Percentiles rank a stretch among this genome's conserved stretches.
phyloP scores from a whole-genome alignment of 129 eudicot genomes.

The Rutidosis leptorrhynchoides region DNA sequence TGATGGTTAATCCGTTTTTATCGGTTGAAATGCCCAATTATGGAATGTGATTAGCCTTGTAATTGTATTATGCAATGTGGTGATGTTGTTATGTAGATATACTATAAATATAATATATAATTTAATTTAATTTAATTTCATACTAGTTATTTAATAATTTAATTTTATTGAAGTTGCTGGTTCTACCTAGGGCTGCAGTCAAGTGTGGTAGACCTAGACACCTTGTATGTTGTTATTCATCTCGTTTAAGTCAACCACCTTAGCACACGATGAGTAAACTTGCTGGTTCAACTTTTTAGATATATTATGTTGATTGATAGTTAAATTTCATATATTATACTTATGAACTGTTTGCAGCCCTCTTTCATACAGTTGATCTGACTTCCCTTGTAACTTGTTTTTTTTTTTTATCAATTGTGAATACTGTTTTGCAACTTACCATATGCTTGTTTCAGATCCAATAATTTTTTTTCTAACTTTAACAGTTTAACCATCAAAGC shows the following conservation, averaged over 20 bases:
- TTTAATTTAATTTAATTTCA: no score
- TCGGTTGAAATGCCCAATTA: slow-evolving; percentile 21
- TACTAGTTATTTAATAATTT: slow-evolving; percentile 15
- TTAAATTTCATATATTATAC: no score
- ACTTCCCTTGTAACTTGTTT: not conserved
- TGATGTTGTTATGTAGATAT: slow-evolving; percentile 10
- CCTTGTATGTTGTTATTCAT: slow-evolving; percentile 10
- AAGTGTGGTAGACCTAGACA: not conserved
- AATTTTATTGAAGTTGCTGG: slow-evolving; percentile 5
- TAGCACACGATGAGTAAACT: not conserved
- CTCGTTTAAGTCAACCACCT: slow-evolving; percentile 6
- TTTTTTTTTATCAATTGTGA: slow-evolving; percentile 6
- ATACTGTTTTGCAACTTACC: not conserved
- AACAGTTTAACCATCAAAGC: not conserved
- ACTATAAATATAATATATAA: no score
- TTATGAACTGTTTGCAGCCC: not conserved
- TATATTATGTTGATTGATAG: not conserved
- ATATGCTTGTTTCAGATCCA: slow-evolving; percentile 7
- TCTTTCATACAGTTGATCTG: not conserved
- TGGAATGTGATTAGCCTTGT: slow-evolving; percentile 22
- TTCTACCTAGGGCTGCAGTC: slow-evolving; percentile 20
- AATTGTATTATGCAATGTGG: slow-evolving; percentile 24
- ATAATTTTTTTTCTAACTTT: not conserved
- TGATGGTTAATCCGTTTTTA: slow-evolving; percentile 1
- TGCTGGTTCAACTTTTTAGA: not conserved